Evolutionary conservation across 2,329 filamentous ascomycete species (phyloP).

Genomic region (Arthrinium phaeospermum): DNA sequence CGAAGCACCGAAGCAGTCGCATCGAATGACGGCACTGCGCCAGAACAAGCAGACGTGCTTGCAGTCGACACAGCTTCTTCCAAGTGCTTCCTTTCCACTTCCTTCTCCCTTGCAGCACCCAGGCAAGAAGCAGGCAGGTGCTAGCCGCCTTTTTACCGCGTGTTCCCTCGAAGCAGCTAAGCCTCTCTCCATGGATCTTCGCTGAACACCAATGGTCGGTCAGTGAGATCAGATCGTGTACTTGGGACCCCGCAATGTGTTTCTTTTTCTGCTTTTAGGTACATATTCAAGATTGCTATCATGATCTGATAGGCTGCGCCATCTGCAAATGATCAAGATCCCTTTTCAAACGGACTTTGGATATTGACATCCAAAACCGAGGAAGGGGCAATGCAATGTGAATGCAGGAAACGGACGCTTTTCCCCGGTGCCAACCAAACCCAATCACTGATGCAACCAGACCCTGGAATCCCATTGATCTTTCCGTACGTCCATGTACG

Average conservation of each 20-base stretch:
- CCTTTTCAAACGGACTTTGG: background rate
- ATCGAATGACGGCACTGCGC: slow-evolving; percentile 10
- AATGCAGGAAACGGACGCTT: background rate
- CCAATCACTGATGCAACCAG: background rate
- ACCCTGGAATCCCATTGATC: background rate
- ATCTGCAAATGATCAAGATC: slow-evolving; percentile 12
- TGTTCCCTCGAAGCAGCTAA: slow-evolving; percentile 5
- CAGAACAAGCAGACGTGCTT: background rate
- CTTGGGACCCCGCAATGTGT: background rate
- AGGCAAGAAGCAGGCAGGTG: background rate
- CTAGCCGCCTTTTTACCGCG: background rate
- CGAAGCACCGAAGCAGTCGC: background rate
- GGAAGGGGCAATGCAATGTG: background rate
- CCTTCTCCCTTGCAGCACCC: background rate
- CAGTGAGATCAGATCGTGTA: slow-evolving; percentile 3
- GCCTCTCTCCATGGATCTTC: slow-evolving; percentile 12
- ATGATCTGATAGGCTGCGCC: slow-evolving; percentile 1
- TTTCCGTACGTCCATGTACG: too few species aligned
- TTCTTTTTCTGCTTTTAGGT: background rate
- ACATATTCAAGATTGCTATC: background rate
- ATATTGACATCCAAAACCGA: background rate
- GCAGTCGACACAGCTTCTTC: background rate
- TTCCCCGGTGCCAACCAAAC: background rate
- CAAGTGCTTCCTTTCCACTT: slow-evolving; percentile 1
- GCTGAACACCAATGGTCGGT: slow-evolving; percentile 8